Evolutionary conservation across 2,329 filamentous ascomycete genomes (phyloP).

Genomic region (Cladobotryum protrusum): DNA sequence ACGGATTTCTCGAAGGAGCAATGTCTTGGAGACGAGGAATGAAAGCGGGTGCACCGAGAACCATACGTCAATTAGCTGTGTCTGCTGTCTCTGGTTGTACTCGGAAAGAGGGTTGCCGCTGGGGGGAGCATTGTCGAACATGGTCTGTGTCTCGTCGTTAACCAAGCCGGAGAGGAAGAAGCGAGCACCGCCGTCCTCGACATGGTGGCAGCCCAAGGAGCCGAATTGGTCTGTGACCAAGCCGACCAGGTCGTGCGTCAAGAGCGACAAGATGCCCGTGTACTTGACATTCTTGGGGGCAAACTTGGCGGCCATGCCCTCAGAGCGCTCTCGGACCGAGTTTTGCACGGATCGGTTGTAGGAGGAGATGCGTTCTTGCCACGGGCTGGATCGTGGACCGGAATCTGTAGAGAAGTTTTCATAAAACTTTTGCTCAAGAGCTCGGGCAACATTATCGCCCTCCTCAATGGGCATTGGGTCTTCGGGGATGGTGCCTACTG

Average conservation of each 20-base stretch:
- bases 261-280: slow-evolving; percentile 22
- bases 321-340: slow-evolving; percentile 10
- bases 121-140: slow-evolving; percentile 24
- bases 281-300: slow-evolving; percentile 17
- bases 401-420: slow-evolving; percentile 21
- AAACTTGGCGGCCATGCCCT: slow-evolving; percentile 15
- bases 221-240: slow-evolving; percentile 25
- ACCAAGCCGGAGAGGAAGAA: slow-evolving; percentile 23
- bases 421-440: slow-evolving; percentile 25
- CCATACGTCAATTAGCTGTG: slow-evolving; percentile 36
- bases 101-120: slow-evolving; percentile 22
- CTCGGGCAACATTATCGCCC: slow-evolving; percentile 22
- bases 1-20: slow-evolving; percentile 31
- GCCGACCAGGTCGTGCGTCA: slow-evolving; percentile 27
- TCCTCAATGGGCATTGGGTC: slow-evolving; percentile 17
- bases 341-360: slow-evolving; percentile 15
- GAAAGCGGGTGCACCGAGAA: slow-evolving; percentile 35
- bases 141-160: slow-evolving; percentile 22
- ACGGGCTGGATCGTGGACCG: slow-evolving; percentile 14
- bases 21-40: slow-evolving; percentile 35
- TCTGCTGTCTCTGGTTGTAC: slow-evolving; percentile 27
- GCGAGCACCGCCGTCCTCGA: slow-evolving; percentile 21
- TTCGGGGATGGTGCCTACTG: slow-evolving; percentile 17
- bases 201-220: slow-evolving; percentile 23
- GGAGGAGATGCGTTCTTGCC: slow-evolving; percentile 17